Evolutionary conservation across 805 yeast species (phyloP), one percentile per base, ranked within the genome.

Genomic region (Blastobotrys muscicola): DNA sequence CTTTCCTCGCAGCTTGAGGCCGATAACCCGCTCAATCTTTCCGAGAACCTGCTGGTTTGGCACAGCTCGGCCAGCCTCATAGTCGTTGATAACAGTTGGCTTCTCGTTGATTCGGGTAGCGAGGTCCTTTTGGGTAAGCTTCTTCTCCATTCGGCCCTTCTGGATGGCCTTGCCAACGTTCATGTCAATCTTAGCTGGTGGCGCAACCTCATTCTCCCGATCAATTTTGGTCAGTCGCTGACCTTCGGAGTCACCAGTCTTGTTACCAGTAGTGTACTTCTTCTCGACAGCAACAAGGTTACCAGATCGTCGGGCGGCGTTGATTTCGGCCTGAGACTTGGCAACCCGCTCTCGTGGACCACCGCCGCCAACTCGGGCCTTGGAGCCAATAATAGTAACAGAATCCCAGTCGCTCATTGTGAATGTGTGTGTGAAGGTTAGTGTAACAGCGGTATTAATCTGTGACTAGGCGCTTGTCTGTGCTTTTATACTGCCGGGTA

Each of bases 21-120:
- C 97, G 56, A 92, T 72, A 35, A 82, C 94, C 66, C 96, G 78
- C 71, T 92, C 97, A 64, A 92, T 68, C 71, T 92, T 92, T 44
- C 82, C 89, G 58, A 92, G 74, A 42, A 92, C 67, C 68, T 89
- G 97, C 71, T 92, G 98, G 71, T 85, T 89, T 46, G 98, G 98
- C 53, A 83, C 78, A 37, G 95, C 98, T 62, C 94, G 80, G 47
- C 95, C 97, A 45, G 94, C 85, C 71, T 92, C 98, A 66, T 92
- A 92, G 61, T 92, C 98, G 66, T 86, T 89, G 60, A 92, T 80
- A 48, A 92, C 83, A 54, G 81, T 86, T 49, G 97, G 96, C 72
- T 92, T 92, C 70, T 92, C 98, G 64, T 89, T 90, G 60, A 90
- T 76, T 64, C 82, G 84, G 45, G 95, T 86, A 56, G 98, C 98